Percentiles rank a stretch among this genome's conserved stretches.
phyloP scores from a whole-genome alignment of 257 asterid species.

The Penstemon eatonii region DNA sequence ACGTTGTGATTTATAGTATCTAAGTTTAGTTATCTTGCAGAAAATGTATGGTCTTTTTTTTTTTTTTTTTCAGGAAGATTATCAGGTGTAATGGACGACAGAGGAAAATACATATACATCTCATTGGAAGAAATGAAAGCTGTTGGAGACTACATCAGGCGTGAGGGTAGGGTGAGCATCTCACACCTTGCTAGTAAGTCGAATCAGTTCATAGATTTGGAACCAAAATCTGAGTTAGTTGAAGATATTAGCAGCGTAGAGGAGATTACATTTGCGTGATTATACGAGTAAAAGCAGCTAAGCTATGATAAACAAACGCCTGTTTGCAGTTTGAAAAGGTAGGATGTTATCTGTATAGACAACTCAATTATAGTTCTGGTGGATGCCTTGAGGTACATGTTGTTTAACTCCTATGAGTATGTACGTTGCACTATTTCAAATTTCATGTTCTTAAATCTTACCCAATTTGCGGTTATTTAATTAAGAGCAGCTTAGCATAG shows the following conservation, averaged over 20 bases:
- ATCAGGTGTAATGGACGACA: constrained; percentile 97
- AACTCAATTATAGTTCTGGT: neutral
- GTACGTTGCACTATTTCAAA: too few species aligned
- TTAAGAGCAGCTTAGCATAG: too few species aligned
- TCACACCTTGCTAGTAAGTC: constrained; percentile 97
- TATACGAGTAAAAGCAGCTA: neutral
- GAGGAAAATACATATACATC: constrained; percentile 93
- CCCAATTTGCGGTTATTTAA: too few species aligned
- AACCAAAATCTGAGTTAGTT: constrained; percentile 60
- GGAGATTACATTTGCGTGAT: constrained; percentile 60
- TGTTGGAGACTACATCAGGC: constrained; percentile 90
- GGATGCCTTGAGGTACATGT: neutral
- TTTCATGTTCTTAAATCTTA: too few species aligned
- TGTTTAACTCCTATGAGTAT: neutral
- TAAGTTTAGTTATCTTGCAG: neutral
- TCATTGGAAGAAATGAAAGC: constrained; percentile 94
- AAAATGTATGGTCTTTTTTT: neutral
- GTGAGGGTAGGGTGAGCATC: constrained; percentile 91
- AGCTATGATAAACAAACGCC: neutral
- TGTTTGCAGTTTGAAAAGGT: neutral
- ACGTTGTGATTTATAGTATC: neutral
- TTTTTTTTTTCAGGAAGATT: constrained; percentile 59
- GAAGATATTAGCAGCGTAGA: constrained; percentile 61
- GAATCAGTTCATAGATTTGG: constrained; percentile 92
- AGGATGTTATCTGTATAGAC: neutral